phyloP scores from a whole-genome alignment of 2,329 filamentous ascomycete genomes.

The Paecilomyces niveus region DNA sequence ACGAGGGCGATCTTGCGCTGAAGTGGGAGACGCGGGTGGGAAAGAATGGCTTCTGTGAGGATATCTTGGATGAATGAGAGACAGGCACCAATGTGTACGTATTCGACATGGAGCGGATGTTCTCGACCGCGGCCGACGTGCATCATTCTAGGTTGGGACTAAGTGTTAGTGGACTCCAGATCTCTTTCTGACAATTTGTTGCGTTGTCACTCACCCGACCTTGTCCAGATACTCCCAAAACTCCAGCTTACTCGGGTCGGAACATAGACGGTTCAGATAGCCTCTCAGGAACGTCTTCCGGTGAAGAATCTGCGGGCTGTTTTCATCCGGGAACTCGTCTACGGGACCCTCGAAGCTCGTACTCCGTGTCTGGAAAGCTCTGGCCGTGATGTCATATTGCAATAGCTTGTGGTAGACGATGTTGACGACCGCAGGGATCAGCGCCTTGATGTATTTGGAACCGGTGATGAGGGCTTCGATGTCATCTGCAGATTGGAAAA shows the following conservation, averaged over 20 bases:
- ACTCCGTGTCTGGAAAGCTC: conserved; percentile 59
- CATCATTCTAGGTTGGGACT: conserved; percentile 53
- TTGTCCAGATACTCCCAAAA: conserved; percentile 83
- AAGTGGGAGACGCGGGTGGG: conserved; percentile 59
- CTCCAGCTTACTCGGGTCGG: conserved; percentile 65
- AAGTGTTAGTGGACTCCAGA: not conserved
- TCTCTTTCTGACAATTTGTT: not conserved
- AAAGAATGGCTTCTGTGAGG: conserved; percentile 68
- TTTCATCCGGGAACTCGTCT: conserved; percentile 57
- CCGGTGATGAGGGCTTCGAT: conserved; percentile 63
- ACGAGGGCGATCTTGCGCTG: conserved; percentile 65
- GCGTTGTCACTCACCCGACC: conserved; percentile 54
- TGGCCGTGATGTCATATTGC: conserved; percentile 73
- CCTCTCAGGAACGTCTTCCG: conserved; percentile 72
- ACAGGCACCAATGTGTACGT: conserved; percentile 67
- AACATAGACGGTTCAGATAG: conserved; percentile 67
- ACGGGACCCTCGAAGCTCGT: conserved; percentile 61
- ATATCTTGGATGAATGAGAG: conserved; percentile 72
- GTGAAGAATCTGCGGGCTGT: conserved; percentile 67
- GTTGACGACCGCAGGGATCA: conserved; percentile 76
- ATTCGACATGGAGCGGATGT: conserved; percentile 70
- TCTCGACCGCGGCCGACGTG: conserved; percentile 68
- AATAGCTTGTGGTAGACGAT: conserved; percentile 78
- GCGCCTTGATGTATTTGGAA: conserved; percentile 70
- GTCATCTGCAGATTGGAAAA: conserved; percentile 48